phyloP scores from a whole-genome alignment of 768 basidiomycete genomes.

The Russula vinacea region DNA sequence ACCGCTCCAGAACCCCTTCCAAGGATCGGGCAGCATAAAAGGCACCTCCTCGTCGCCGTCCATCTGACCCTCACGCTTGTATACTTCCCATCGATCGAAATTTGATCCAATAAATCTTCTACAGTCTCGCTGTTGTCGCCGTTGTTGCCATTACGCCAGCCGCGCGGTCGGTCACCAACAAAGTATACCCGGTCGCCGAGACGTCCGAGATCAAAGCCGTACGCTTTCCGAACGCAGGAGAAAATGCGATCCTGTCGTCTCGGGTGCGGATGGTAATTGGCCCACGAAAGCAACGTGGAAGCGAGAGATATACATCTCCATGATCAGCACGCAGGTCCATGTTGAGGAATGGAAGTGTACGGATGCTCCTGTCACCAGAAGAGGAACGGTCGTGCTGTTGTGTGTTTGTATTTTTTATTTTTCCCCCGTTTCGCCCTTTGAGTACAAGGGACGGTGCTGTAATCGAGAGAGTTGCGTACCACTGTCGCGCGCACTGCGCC shows the following conservation, averaged over 20 bases:
- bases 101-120: not conserved
- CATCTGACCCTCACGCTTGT: conserved; percentile 5
- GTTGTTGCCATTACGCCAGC: not conserved
- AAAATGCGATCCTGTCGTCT: conserved; percentile 3
- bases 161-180: not conserved
- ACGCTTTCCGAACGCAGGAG: not conserved
- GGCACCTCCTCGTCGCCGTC: conserved; percentile 10
- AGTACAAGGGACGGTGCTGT: too few species aligned
- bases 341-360: conserved; percentile 1
- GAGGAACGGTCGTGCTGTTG: not conserved
- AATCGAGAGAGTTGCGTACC: not conserved
- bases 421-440: too few species aligned
- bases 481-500: not conserved
- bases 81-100: not conserved
- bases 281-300: conserved; percentile 14
- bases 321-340: not conserved
- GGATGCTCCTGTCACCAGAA: not conserved
- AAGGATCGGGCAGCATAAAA: not conserved
- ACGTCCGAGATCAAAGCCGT: not conserved
- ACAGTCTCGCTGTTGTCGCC: not conserved
- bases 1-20: not conserved
- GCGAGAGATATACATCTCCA: conserved; percentile 13
- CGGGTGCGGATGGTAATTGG: conserved; percentile 7
- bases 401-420: not conserved
- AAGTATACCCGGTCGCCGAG: conserved; percentile 13